Percentiles rank a stretch among this genome's conserved stretches.
Conservation (phyloP, 306 rosid species). For the Trifolium pratense region DNA sequence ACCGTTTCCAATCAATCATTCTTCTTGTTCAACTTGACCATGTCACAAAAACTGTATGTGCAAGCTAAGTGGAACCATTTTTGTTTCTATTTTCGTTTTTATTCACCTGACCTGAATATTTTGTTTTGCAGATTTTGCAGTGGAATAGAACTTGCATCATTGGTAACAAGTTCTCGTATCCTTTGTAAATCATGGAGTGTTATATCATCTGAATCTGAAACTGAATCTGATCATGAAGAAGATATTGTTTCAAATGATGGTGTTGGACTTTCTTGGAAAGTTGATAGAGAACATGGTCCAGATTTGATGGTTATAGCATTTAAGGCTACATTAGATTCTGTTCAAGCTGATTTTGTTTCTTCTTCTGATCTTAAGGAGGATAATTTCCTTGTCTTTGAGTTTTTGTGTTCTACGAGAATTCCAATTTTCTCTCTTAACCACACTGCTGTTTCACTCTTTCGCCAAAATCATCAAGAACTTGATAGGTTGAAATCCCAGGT, state of each 20-base stretch:
- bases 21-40: too few species aligned
- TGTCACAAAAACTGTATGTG: too few species aligned
- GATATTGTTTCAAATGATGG: neutral
- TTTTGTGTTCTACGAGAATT: constrained; percentile 36
- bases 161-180: neutral
- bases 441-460: constrained; percentile 44
- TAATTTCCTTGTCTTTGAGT: constrained; percentile 47
- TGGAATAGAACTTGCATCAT: constrained; percentile 10
- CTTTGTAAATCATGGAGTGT: constrained; percentile 38
- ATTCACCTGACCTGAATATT: too few species aligned
- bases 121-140: neutral
- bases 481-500: constrained; percentile 45
- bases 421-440: constrained; percentile 43
- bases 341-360: constrained; percentile 29
- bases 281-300: neutral
- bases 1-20: too few species aligned
- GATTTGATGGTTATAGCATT: constrained; percentile 53
- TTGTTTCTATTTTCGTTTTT: too few species aligned
- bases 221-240: neutral
- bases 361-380: constrained; percentile 34
- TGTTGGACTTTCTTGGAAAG: constrained; percentile 10
- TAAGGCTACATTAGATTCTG: neutral
- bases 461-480: neutral
- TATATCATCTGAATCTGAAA: neutral
- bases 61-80: too few species aligned